Base-by-base conservation (phyloP, 306 rosid species). In the Prunus mira region DNA sequence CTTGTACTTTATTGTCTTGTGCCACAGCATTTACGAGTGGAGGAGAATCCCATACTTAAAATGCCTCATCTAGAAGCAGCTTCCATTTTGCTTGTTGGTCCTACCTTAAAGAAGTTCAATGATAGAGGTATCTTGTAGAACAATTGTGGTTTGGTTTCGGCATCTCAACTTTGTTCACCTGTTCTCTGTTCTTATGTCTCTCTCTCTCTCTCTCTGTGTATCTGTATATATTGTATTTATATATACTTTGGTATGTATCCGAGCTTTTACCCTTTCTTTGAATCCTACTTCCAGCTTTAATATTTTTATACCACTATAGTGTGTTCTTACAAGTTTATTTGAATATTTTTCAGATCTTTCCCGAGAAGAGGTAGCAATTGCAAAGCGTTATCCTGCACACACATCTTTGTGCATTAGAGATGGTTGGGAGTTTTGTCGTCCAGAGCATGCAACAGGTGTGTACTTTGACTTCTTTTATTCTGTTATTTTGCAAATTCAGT, bases 11-110 rank as follows among this genome's bases (percentile, higher is more conserved):
- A 72, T 80, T 75, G 76, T 69, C 27, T 82, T 80, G 5, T 63
- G 65, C 43, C 83, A 84, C 85, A 95, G 99, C 99, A 96, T 87
- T 92, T 96, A 78, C 92, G 98, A 76, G 86, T 96, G 77, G 99
- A 96, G 89, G 98, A 96, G 88, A 96, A 96, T 65, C 99, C 99
- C 60, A 88, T 96, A 80, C 91, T 92, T 68, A 92, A 92, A 88
- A 92, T 91, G 93, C 87, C 88, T 76, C 96, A 96, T 88, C 65
- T 92, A 74, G 97, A 88, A 92, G 99, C 99, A 56, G 99, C 99
- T 58, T 92, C 97, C 49, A 87, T 96, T 81, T 88, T 96, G 87
- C 95, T 96, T 30, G 93, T 88, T 77, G 99, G 99, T 49, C 93
- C 99, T 79, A 92, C 98, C 50, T 78, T 96, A 70, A 96, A 96